Evolutionary conservation across 2,329 filamentous ascomycete species (phyloP), one percentile per base, ranked within the genome.

Genomic region (Biscogniauxia sp.): DNA sequence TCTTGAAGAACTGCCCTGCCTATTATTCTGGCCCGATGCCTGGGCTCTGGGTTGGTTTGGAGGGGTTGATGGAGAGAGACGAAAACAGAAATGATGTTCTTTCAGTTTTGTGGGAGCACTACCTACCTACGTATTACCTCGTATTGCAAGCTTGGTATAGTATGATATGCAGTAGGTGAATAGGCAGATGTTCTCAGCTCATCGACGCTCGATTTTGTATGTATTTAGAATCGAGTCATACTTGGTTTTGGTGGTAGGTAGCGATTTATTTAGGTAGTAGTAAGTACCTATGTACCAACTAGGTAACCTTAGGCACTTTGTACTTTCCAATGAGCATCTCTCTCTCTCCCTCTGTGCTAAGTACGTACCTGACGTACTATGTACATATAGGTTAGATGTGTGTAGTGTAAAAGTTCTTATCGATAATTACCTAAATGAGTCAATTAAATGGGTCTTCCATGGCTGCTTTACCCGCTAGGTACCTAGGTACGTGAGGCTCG

Each of bases 1-100:
- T 93, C 56, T 65, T 72, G 68, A 63, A 23, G 20, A 54, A 45
- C 6, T 45, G 15, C 37, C 37, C 15, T 4, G n/a, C 5, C n/a
- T 32, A 13, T 8, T 32, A 32, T 32, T 7, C 11, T 32, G 28
- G 2, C 37, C 37, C 15, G 11, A n/a, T 45, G n/a, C 37, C 37
- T 15, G 37, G 17, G 37, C 37, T 11, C 5, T n/a, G 37, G 17
- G 5, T 45, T 45, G 37, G 28, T 32, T 45, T n/a, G 37, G 37
- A 6, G 37, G 37, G 37, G 37, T 3, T 15, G 37, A n/a, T 15
- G 37, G 37, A 45, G 5, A 45, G 37, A 45, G n/a, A 15, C 11
- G 37, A 45, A n/a, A 45, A 45, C 2, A n/a, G 11, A 45, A 45
- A 17, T 45, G 11, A 45, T 17, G 28, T 13, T 23, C 23, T 23